These are phyloP conservation scores for Metarhizium guizhouense DNA, from an alignment of 2,329 filamentous ascomycete genomes.

Conservation along the genomic window DNA sequence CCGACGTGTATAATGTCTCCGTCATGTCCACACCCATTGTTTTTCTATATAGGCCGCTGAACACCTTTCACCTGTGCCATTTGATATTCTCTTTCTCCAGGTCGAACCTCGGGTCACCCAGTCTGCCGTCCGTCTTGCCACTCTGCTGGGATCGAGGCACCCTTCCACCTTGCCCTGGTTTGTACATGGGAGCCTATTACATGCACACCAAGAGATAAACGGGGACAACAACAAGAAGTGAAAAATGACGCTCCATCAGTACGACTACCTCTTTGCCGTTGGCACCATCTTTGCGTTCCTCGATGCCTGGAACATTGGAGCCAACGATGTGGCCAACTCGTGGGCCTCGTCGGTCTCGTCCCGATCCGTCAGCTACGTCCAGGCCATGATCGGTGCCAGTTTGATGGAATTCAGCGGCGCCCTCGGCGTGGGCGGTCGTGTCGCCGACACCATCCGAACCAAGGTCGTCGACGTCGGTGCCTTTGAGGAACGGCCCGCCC, in stretches of 20 bases:
- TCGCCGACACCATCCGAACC: constrained; percentile 50
- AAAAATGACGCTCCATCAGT: constrained; percentile 33
- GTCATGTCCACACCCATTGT: too few relatives aligned
- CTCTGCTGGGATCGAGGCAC: too few relatives aligned
- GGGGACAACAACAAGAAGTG: background rate
- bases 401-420: constrained; percentile 56
- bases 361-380: constrained; percentile 51
- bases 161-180: too few relatives aligned
- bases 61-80: too few relatives aligned
- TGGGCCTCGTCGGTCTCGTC: constrained; percentile 69
- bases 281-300: constrained; percentile 57
- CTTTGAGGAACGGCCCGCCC: constrained; percentile 37
- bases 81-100: too few relatives aligned
- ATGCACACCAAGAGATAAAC: too few relatives aligned
- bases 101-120: too few relatives aligned
- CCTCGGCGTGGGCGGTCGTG: constrained; percentile 50
- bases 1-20: too few relatives aligned
- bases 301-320: constrained; percentile 53
- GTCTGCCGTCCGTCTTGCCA: too few relatives aligned
- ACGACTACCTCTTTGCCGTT: constrained; percentile 55
- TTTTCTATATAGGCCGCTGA: too few relatives aligned
- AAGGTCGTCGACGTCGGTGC: constrained; percentile 42
- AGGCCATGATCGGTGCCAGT: constrained; percentile 49
- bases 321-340: constrained; percentile 65
- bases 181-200: too few relatives aligned